Conservation (phyloP, 176 grass and related monocot genomes). For the Zizania latifolia region DNA sequence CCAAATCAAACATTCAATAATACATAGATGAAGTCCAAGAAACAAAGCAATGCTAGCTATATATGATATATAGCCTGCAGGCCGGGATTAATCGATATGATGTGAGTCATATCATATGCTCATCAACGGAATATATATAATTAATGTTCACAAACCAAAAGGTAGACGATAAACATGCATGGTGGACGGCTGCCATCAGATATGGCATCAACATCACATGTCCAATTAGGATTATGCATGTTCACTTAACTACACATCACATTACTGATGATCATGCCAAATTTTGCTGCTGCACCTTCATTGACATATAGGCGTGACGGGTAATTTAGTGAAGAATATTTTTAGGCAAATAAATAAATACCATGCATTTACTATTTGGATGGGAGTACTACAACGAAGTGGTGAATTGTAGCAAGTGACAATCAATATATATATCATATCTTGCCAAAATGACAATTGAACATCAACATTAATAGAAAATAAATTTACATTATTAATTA, state of each 20-base stretch:
- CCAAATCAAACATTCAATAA: constrained; percentile 9
- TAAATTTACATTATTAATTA: constrained; percentile 26
- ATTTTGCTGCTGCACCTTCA: background rate
- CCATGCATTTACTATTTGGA: background rate
- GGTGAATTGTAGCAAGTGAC: background rate
- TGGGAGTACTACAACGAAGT: background rate
- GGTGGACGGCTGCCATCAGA: constrained; percentile 17
- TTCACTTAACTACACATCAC: background rate
- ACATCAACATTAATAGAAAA: background rate
- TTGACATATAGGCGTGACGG: background rate
- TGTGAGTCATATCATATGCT: background rate
- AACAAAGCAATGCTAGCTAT: constrained; percentile 1
- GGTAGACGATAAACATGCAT: constrained; percentile 23
- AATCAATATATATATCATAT: background rate
- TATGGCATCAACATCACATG: constrained; percentile 11
- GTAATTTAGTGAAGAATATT: background rate
- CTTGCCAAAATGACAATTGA: background rate
- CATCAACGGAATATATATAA: background rate
- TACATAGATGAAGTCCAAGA: constrained; percentile 20
- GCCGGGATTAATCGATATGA: background rate
- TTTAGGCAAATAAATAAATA: background rate
- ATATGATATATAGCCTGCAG: background rate
- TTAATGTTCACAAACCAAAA: constrained; percentile 18
- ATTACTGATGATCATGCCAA: background rate
- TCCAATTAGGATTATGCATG: background rate